Conservation (phyloP, 2,329 filamentous ascomycete species). For the Cordyceps fumosorosea region DNA sequence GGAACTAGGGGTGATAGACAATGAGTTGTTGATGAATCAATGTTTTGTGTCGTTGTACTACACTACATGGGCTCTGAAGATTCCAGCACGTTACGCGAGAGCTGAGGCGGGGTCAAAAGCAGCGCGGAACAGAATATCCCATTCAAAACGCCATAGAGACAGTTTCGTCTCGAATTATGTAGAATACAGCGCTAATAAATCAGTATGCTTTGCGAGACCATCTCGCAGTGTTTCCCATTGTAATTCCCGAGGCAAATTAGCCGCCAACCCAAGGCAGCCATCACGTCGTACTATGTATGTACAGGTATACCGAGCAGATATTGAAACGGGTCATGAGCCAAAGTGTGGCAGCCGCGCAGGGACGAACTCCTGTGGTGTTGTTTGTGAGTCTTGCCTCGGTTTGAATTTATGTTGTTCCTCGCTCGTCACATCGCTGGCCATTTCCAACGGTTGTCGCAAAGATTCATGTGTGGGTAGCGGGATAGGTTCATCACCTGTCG, state of each 20-base stretch:
- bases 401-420: constrained; percentile 14
- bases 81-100: background rate
- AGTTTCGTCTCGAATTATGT: background rate
- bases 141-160: constrained; percentile 3
- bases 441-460: background rate
- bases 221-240: background rate
- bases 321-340: constrained; percentile 25
- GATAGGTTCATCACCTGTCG: constrained; percentile 28
- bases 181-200: constrained; percentile 6
- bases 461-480: constrained; percentile 17
- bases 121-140: background rate
- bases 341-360: constrained; percentile 55
- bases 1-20: background rate
- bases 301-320: background rate
- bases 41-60: no score
- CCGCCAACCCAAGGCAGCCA: background rate
- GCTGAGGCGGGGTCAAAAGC: background rate
- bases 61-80: no score
- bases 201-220: background rate
- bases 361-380: constrained; percentile 37
- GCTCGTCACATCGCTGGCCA: background rate
- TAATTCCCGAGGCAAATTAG: background rate
- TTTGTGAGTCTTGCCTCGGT: constrained; percentile 7
- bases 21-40: background rate
- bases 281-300: background rate